These are phyloP conservation scores for Fusarium sp. DNA, from an alignment of 2,329 filamentous ascomycete genomes.

Conservation along the genomic window DNA sequence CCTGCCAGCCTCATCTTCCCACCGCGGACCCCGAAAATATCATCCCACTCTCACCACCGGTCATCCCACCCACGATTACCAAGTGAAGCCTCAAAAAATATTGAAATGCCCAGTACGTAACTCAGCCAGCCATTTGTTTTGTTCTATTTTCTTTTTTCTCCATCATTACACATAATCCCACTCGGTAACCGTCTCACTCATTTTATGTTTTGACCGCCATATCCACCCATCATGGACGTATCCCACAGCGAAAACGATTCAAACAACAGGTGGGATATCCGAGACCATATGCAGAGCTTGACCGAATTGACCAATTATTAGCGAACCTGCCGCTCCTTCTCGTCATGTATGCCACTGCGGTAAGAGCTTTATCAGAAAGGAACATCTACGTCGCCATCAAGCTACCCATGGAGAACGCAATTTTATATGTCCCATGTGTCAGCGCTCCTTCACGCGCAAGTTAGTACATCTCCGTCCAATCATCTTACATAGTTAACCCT, in stretches of 20 bases:
- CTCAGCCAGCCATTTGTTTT: neutral
- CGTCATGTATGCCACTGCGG: constrained; percentile 56
- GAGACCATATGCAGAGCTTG: neutral
- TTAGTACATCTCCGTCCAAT: constrained; percentile 32
- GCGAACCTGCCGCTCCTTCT: constrained; percentile 19
- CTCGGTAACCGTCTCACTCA: constrained; percentile 13
- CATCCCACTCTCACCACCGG: constrained; percentile 36
- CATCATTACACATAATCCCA: constrained; percentile 25
- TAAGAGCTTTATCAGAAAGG: constrained; percentile 55
- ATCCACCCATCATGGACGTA: constrained; percentile 31
- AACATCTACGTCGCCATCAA: constrained; percentile 55
- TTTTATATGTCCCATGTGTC: constrained; percentile 53
- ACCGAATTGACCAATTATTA: constrained; percentile 12
- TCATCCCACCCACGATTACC: constrained; percentile 41
- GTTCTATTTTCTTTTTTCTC: neutral
- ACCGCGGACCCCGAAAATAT: constrained; percentile 1
- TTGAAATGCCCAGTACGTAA: constrained; percentile 25
- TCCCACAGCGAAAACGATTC: constrained; percentile 36
- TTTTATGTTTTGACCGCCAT: constrained; percentile 4
- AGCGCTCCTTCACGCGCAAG: constrained; percentile 55
- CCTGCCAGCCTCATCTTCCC: neutral
- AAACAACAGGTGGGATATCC: constrained; percentile 29
- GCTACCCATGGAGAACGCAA: constrained; percentile 53
- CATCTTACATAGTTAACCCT: constrained; percentile 5
- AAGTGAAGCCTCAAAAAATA: constrained; percentile 29